Percentiles rank a stretch among this genome's conserved stretches.
Evolutionary conservation across 495 filamentous ascomycete genomes (phyloP).

Genomic region (Xylaria cubensis): DNA sequence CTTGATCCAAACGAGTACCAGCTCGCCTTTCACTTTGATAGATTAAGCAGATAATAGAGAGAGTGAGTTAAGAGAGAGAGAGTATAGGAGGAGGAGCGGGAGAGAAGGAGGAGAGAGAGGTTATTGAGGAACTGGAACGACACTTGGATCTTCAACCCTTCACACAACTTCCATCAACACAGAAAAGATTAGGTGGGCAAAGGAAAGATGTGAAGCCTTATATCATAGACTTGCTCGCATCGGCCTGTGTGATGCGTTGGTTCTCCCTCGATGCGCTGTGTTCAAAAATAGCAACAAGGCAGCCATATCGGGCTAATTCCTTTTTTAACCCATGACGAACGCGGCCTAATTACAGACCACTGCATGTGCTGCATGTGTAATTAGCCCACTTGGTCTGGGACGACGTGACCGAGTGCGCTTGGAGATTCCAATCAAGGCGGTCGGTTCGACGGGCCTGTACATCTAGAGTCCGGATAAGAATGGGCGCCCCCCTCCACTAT

Average conservation of each 20-base stretch:
- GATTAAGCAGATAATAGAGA: constrained; percentile 38
- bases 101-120: constrained; percentile 44
- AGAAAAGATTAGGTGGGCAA: constrained; percentile 42
- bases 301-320: constrained; percentile 43
- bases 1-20: constrained; percentile 60
- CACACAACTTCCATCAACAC: constrained; percentile 35
- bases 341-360: constrained; percentile 45
- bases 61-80: constrained; percentile 8
- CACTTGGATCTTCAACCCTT: constrained; percentile 54
- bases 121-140: constrained; percentile 51
- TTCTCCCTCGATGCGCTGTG: constrained; percentile 37
- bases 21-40: constrained; percentile 57
- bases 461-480: constrained; percentile 37
- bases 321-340: constrained; percentile 42
- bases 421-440: constrained; percentile 53
- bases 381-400: constrained; percentile 42
- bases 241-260: constrained; percentile 38
- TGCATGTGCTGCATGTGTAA: constrained; percentile 43
- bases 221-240: constrained; percentile 49
- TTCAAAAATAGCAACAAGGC: constrained; percentile 49
- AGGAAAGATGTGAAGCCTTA: constrained; percentile 55
- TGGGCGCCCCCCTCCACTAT: constrained; percentile 41
- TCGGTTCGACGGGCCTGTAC: constrained; percentile 46
- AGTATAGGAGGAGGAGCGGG: constrained; percentile 29
- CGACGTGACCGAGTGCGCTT: constrained; percentile 47